Conservation (phyloP, 768 basidiomycete species). For the Pluteus cervinus region DNA sequence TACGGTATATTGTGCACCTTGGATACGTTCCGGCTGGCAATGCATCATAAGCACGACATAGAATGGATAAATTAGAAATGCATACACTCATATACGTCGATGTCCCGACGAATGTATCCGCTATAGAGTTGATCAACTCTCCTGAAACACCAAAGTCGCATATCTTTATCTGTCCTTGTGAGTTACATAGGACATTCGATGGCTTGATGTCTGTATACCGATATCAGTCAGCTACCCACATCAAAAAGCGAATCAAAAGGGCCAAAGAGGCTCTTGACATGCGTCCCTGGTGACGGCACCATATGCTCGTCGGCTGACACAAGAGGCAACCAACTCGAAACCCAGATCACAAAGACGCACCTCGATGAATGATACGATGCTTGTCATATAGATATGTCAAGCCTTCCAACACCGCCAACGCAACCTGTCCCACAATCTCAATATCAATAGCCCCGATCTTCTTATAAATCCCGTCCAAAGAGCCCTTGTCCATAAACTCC, state of each 20-base stretch:
- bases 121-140: slow-evolving; percentile 97
- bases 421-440: slow-evolving; percentile 88
- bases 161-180: slow-evolving; percentile 94
- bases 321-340: background rate
- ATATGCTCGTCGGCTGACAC: background rate
- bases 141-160: slow-evolving; percentile 99
- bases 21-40: slow-evolving; percentile 93
- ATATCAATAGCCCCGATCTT: slow-evolving; percentile 91
- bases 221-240: slow-evolving; percentile 3
- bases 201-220: slow-evolving; percentile 86
- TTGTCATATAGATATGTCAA: slow-evolving; percentile 96
- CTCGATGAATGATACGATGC: slow-evolving; percentile 97
- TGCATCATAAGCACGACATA: slow-evolving; percentile 9
- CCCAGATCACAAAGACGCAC: slow-evolving; percentile 39
- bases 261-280: background rate
- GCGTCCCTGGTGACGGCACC: no score
- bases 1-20: slow-evolving; percentile 96
- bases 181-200: slow-evolving; percentile 95
- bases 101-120: slow-evolving; percentile 98
- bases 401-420: slow-evolving; percentile 91
- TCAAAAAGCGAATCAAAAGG: slow-evolving; percentile 2
- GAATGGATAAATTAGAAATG: slow-evolving; percentile 12
- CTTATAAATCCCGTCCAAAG: slow-evolving; percentile 93
- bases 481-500: slow-evolving; percentile 94
- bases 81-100: slow-evolving; percentile 99